A percentile compares a stretch with the other conserved stretches of the same genome.
phyloP scores from a whole-genome alignment of 371 early-diverging fungal genomes.

The Actinomortierella wolfii region DNA sequence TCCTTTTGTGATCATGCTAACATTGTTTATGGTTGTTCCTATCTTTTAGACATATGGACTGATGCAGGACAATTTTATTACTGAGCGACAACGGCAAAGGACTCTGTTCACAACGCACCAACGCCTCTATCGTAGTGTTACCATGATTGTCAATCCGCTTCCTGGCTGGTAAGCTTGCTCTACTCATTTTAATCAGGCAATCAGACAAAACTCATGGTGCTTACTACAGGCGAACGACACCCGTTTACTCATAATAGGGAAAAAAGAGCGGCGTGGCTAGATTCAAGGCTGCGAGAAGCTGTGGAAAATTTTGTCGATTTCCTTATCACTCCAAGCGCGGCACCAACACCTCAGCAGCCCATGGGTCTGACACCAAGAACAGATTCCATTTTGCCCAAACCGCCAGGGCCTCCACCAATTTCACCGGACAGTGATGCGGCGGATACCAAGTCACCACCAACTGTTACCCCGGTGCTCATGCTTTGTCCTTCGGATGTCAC shows the following conservation, averaged over 20 bases:
- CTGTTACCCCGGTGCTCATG: conserved; percentile 28
- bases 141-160: conserved; percentile 35
- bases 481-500: conserved; percentile 46
- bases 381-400: no score
- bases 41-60: conserved; percentile 46
- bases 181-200: not conserved
- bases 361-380: no score
- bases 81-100: conserved; percentile 46
- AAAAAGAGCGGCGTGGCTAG: conserved; percentile 20
- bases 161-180: conserved; percentile 45
- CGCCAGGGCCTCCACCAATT: no score
- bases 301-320: conserved; percentile 24
- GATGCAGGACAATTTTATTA: conserved; percentile 47
- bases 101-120: conserved; percentile 48
- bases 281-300: conserved; percentile 27
- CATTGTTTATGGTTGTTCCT: not conserved
- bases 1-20: not conserved
- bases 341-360: not conserved
- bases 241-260: conserved; percentile 39
- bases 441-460: not conserved
- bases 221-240: no score
- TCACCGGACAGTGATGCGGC: no score
- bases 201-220: no score
- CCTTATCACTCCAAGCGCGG: conserved; percentile 6
- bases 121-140: conserved; percentile 48